Percentiles rank a stretch among this genome's conserved stretches.
phyloP scores from a whole-genome alignment of 164 flowering plant species.

The Vitis cinerea region DNA sequence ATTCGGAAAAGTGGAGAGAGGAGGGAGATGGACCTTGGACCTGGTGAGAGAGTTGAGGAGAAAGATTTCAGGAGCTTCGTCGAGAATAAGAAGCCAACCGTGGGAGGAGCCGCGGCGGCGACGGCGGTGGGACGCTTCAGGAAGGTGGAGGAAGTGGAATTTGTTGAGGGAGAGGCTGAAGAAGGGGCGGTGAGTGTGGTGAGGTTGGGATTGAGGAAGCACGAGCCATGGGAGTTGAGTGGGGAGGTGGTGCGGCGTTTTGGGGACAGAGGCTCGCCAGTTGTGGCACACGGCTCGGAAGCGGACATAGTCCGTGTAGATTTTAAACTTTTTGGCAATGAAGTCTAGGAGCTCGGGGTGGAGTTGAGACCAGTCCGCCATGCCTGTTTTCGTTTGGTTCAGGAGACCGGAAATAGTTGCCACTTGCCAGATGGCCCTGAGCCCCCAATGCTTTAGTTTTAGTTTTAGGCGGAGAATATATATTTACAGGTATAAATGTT shows the following conservation, averaged over 20 bases:
- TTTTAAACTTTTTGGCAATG: conserved; percentile 29
- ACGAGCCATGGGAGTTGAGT: conserved; percentile 58
- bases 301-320: conserved; percentile 47
- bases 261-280: conserved; percentile 33
- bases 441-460: too few relatives aligned
- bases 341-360: conserved; percentile 39
- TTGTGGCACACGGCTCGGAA: conserved; percentile 45
- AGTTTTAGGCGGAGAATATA: too few relatives aligned
- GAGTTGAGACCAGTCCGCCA: conserved; percentile 48
- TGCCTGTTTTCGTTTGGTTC: not conserved
- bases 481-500: too few relatives aligned
- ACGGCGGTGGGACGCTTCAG: conserved; percentile 28
- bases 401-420: too few relatives aligned
- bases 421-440: too few relatives aligned
- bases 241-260: conserved; percentile 41
- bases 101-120: conserved; percentile 66
- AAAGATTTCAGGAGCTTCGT: conserved; percentile 38
- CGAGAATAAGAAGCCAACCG: conserved; percentile 53
- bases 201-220: conserved; percentile 29
- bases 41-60: conserved; percentile 49
- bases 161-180: conserved; percentile 35
- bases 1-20: conserved; percentile 40
- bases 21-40: conserved; percentile 35
- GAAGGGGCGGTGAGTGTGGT: conserved; percentile 25
- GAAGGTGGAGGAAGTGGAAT: conserved; percentile 36